A percentile compares a stretch with the other conserved stretches of the same genome.
Conservation (phyloP, 768 basidiomycete genomes). For the Russula brevipes region DNA sequence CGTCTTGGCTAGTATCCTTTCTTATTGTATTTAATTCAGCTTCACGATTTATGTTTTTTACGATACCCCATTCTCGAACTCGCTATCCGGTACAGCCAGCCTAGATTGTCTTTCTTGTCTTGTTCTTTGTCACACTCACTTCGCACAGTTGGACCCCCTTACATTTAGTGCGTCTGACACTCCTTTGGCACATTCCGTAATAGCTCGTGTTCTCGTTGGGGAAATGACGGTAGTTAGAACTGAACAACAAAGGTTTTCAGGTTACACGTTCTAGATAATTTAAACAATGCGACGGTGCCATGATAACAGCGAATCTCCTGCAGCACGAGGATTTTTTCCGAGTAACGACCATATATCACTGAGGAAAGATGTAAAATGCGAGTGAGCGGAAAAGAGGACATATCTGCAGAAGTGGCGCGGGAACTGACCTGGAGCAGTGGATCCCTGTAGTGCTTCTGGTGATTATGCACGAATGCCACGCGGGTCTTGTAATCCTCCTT, state of each 20-base stretch:
- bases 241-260: constrained; percentile 5
- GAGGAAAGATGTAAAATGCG: background rate
- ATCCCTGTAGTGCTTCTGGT: constrained; percentile 85
- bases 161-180: constrained; percentile 17
- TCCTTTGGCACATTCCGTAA: constrained; percentile 19
- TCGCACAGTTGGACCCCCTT: constrained; percentile 19
- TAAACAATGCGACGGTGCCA: background rate
- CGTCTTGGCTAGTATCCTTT: constrained; percentile 5
- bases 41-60: constrained; percentile 27
- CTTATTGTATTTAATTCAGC: constrained; percentile 23
- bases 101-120: constrained; percentile 23
- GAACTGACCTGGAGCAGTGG: constrained; percentile 51
- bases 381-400: background rate
- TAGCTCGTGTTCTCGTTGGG: constrained; percentile 18
- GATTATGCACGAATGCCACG: constrained; percentile 73
- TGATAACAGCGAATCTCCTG: background rate
- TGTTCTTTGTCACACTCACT: constrained; percentile 21
- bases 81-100: constrained; percentile 21
- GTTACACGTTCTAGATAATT: background rate
- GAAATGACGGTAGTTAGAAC: constrained; percentile 14
- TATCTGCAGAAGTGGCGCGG: background rate
- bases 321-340: background rate
- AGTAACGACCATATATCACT: constrained; percentile 22
- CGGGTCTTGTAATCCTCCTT: constrained; percentile 82
- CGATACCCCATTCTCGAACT: constrained; percentile 23